A percentile compares a stretch with the other conserved stretches of the same genome.
Conservation (phyloP, 2,329 filamentous ascomycete genomes). For the Aspergillus awamori region DNA sequence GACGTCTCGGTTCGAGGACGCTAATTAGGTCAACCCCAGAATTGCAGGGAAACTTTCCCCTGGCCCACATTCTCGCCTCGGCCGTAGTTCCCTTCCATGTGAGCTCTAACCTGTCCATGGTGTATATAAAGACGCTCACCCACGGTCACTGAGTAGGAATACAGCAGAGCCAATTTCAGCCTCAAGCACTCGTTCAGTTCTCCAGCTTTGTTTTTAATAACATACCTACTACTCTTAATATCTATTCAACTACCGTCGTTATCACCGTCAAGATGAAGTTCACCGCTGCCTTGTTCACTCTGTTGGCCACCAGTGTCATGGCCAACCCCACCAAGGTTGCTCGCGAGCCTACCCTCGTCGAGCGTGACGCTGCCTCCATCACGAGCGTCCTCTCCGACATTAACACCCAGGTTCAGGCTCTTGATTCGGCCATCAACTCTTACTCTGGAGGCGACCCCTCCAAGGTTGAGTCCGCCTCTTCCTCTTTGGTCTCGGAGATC, state of each 20-base stretch:
- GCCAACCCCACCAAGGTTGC: slow-evolving; percentile 26
- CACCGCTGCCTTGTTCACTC: slow-evolving; percentile 24
- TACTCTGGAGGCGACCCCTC: slow-evolving; percentile 30
- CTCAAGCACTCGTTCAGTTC: slow-evolving; percentile 25
- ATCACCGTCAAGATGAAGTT: slow-evolving; percentile 28
- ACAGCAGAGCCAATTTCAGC: slow-evolving; percentile 17
- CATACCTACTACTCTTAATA: slow-evolving; percentile 14
- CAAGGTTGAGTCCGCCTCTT: slow-evolving; percentile 26
- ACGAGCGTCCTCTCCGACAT: slow-evolving; percentile 27
- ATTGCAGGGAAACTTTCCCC: slow-evolving; percentile 10
- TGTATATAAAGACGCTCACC: slow-evolving; percentile 18
- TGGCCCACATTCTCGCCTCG: slow-evolving; percentile 12
- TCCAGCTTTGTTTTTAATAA: not conserved
- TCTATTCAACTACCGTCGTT: slow-evolving; percentile 15
- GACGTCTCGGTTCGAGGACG: slow-evolving; percentile 2
- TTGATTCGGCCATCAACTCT: slow-evolving; percentile 28
- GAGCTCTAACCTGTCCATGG: slow-evolving; percentile 10
- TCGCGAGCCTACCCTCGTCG: slow-evolving; percentile 15
- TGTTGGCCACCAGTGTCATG: slow-evolving; percentile 27
- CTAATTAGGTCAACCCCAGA: slow-evolving; percentile 12
- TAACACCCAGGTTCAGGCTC: slow-evolving; percentile 19
- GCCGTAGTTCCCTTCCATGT: slow-evolving; percentile 13
- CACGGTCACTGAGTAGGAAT: not conserved
- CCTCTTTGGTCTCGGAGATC: slow-evolving; percentile 30
- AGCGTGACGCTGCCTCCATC: slow-evolving; percentile 22